Evolutionary conservation across 345 rosid genomes (phyloP).

Genomic region (Eucalyptus melliodora): DNA sequence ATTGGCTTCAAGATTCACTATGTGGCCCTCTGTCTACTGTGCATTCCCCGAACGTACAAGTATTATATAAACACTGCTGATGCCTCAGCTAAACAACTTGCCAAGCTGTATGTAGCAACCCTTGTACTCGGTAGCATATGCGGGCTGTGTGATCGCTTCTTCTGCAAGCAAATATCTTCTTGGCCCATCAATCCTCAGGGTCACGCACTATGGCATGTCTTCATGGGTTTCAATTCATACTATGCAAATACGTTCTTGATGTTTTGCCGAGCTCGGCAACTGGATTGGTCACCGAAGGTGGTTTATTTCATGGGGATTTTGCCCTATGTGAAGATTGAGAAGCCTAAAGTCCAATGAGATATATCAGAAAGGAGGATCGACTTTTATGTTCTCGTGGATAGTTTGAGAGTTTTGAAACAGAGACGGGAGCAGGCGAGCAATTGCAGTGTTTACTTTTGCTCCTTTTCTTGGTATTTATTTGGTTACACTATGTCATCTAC

Average conservation of each 20-base stretch:
- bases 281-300: conserved; percentile 68
- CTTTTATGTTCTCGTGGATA: not conserved
- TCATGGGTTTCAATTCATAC: conserved; percentile 87
- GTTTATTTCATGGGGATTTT: conserved; percentile 36
- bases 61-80: conserved; percentile 86
- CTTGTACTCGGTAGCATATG: conserved; percentile 45
- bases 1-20: conserved; percentile 89
- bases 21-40: conserved; percentile 59
- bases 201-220: conserved; percentile 83
- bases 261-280: conserved; percentile 92
- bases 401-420: not conserved
- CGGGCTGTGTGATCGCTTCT: conserved; percentile 60
- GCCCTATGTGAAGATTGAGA: conserved; percentile 79
- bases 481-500: not conserved
- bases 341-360: conserved; percentile 50
- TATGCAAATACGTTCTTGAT: conserved; percentile 89
- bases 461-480: not conserved
- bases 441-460: not conserved
- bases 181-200: conserved; percentile 89
- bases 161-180: conserved; percentile 39
- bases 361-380: not conserved
- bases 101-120: conserved; percentile 59
- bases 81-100: conserved; percentile 51
- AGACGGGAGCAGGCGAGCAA: not conserved
- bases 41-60: conserved; percentile 90